Conservation (phyloP, 1,139 yeast genomes). For the Lodderomyces theae region DNA sequence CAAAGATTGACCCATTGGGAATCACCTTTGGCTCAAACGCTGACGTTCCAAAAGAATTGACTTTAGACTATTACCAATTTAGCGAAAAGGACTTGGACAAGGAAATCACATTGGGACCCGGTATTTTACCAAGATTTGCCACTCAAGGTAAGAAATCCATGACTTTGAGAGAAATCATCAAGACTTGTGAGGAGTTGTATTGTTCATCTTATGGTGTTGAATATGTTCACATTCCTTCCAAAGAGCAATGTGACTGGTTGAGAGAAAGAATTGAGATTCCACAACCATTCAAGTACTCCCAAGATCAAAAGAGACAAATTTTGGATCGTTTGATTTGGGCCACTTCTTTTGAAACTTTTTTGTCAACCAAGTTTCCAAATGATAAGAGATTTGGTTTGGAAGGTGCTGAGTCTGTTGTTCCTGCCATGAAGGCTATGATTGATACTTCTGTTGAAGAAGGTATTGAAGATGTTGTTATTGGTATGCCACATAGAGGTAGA, state of each 20-base stretch:
- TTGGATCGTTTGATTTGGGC: constrained; percentile 97
- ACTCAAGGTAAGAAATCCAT: constrained; percentile 60
- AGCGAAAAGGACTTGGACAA: constrained; percentile 79
- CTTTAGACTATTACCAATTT: constrained; percentile 89
- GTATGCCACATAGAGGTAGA: constrained; percentile 99
- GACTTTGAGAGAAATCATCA: constrained; percentile 75
- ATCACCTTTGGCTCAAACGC: constrained; percentile 76
- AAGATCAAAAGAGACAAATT: constrained; percentile 93
- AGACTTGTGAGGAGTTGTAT: constrained; percentile 77
- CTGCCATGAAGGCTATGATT: constrained; percentile 94
- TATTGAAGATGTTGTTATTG: constrained; percentile 92
- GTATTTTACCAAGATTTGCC: constrained; percentile 91
- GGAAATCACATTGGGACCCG: constrained; percentile 92
- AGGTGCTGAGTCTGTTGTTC: constrained; percentile 96
- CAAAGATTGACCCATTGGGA: constrained; percentile 91
- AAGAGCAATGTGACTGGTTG: constrained; percentile 96
- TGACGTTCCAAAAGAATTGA: constrained; percentile 75
- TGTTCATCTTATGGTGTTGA: constrained; percentile 90
- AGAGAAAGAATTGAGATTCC: constrained; percentile 96
- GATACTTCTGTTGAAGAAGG: constrained; percentile 93
- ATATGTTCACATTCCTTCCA: constrained; percentile 94
- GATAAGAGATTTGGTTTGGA: constrained; percentile 98
- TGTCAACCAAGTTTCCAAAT: constrained; percentile 94
- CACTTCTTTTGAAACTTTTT: constrained; percentile 86
- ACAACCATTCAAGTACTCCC: constrained; percentile 73